Evolutionary conservation across 1,284 basidiomycete genomes (phyloP), one percentile per base, ranked within the genome.

Genomic region (Xerocomus cyaneibrunnescens): DNA sequence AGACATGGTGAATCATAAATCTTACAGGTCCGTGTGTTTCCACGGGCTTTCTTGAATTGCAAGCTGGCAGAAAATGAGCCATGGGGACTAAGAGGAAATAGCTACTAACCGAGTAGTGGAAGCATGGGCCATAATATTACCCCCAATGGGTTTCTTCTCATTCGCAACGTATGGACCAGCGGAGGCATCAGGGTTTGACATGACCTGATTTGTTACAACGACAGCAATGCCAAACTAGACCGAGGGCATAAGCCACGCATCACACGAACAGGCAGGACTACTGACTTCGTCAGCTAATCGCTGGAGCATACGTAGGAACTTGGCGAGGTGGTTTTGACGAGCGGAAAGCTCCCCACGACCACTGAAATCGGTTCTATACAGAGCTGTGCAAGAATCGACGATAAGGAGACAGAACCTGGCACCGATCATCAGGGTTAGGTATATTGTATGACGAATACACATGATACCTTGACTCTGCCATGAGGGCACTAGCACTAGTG

Each of bases 1-100:
- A 99, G 77, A 73, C 95, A 98, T 1, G 97, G 97, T 7, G 94
- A 98, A 74, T 99, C 97, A 57, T 97, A 96, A 58, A 99, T 96
- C 72, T 95, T 96, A 74, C 94, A 97, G 42, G 94, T 88, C 58
- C 97, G 89, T 46, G 92, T 95, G 54, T 92, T 89, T 9, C 91
- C 97, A 34, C 96, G 83, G 27, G 89, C 90, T 70, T 99, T 99
- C 73, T 92, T 91, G 48, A 99, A 78, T 67, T 95, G 93, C 27
- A 99, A 71, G 31, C 92, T 92, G 60, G 40, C 35, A 23, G 28
- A 44, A 53, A 48, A 46, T 56, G 47, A 61, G 51, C 51, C 47
- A 51, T 28, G 45, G 39, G 17, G 21, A 45, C 30, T 22, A 40
- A 50, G 12, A 23, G 49, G 42, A 34, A 38, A 31, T 25, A 42